phyloP scores from a whole-genome alignment of 768 basidiomycete species.

The Cystobasidium onofrii region DNA sequence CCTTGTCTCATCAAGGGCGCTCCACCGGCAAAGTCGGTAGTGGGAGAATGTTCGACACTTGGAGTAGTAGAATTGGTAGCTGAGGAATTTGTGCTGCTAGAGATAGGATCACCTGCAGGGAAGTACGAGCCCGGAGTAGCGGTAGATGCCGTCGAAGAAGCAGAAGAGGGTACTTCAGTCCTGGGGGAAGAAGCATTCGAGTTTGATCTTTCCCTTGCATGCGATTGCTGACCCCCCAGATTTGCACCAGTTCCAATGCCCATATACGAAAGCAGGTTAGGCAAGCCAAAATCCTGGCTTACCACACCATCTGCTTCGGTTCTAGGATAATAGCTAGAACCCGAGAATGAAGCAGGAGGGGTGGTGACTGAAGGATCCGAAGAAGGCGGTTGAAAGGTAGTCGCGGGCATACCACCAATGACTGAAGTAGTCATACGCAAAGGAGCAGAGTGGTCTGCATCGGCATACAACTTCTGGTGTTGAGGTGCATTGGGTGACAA shows the following conservation, averaged over 20 bases:
- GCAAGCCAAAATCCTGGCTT: constrained; percentile 5
- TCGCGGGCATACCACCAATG: constrained; percentile 28
- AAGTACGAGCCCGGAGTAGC: constrained; percentile 1
- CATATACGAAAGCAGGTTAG: constrained; percentile 11
- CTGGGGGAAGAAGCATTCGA: not conserved
- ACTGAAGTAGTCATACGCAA: not conserved
- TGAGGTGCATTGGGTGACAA: not conserved
- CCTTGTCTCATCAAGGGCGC: constrained; percentile 7
- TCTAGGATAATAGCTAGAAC: constrained; percentile 5
- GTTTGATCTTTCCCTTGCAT: not conserved
- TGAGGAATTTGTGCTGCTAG: not conserved
- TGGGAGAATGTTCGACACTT: not conserved
- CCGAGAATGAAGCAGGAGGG: constrained; percentile 16
- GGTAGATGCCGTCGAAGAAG: not conserved
- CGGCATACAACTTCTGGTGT: not conserved
- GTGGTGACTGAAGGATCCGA: constrained; percentile 8
- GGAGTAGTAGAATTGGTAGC: not conserved
- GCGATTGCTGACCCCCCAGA: not conserved
- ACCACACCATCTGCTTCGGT: not conserved
- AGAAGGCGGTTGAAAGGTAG: not conserved
- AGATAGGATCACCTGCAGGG: not conserved
- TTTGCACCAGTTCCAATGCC: not conserved
- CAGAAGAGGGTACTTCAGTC: not conserved
- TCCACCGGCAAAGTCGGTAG: constrained; percentile 8
- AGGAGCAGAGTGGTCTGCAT: not conserved